phyloP scores from a whole-genome alignment of 1,139 yeast species.

The Suhomyces terraborum region DNA sequence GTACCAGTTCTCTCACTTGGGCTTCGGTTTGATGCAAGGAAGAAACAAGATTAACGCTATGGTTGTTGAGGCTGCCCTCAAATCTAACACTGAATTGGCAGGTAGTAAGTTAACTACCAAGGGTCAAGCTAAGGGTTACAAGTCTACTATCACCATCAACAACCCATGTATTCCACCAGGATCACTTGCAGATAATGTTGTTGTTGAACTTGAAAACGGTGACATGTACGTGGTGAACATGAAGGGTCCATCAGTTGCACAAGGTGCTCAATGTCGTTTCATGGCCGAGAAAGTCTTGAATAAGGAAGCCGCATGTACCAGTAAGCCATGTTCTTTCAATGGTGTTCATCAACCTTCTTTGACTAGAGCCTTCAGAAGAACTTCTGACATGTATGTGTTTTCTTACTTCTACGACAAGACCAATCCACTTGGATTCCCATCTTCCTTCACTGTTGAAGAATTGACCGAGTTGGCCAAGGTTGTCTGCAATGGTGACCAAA shows the following conservation, averaged over 20 bases:
- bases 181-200: conserved; percentile 51
- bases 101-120: conserved; percentile 35
- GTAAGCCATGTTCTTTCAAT: conserved; percentile 89
- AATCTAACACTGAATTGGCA: conserved; percentile 29
- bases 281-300: conserved; percentile 81
- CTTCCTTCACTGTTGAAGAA: conserved; percentile 81
- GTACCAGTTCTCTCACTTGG: conserved; percentile 93
- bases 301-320: conserved; percentile 74
- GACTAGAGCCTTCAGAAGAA: conserved; percentile 65
- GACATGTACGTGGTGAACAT: conserved; percentile 65
- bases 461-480: conserved; percentile 75
- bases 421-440: conserved; percentile 91
- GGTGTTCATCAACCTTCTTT: conserved; percentile 96
- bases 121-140: conserved; percentile 42
- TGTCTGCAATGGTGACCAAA: conserved; percentile 80
- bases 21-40: conserved; percentile 94
- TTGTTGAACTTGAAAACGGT: conserved; percentile 53
- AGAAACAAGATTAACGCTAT: conserved; percentile 74
- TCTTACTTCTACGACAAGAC: conserved; percentile 95
- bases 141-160: conserved; percentile 44
- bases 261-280: conserved; percentile 75
- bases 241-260: conserved; percentile 60
- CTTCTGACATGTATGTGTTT: conserved; percentile 81
- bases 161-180: conserved; percentile 93
- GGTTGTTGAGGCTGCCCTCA: conserved; percentile 53